A percentile compares a stretch with the other conserved stretches of the same genome.
These are phyloP conservation scores for Elongisporangium anandrum DNA, from an alignment of 352 stramenopile genomes.

Conservation along the genomic window DNA sequence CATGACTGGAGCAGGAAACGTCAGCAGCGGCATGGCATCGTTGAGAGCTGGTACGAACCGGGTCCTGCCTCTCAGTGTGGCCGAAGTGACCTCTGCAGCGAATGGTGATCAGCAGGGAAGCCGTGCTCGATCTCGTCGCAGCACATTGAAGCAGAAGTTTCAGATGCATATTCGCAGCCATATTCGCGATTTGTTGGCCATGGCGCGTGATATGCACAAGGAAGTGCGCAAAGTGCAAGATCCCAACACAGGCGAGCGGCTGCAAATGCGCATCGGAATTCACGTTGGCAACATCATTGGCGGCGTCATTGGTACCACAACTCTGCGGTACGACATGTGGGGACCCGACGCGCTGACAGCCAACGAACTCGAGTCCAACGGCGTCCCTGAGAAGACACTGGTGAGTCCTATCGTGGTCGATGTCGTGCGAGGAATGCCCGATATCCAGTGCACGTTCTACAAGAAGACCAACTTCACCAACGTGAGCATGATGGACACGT, in stretches of 20 bases:
- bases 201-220: slow-evolving; percentile 87
- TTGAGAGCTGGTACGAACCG: slow-evolving; percentile 31
- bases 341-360: slow-evolving; percentile 75
- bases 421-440: slow-evolving; percentile 78
- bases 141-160: slow-evolving; percentile 78
- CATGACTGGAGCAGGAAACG: slow-evolving; percentile 16
- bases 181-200: slow-evolving; percentile 71
- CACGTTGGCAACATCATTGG: slow-evolving; percentile 88
- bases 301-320: slow-evolving; percentile 82
- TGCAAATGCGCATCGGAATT: slow-evolving; percentile 88
- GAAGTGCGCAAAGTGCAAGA: slow-evolving; percentile 81
- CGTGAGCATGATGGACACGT: slow-evolving; percentile 79
- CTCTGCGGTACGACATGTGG: slow-evolving; percentile 89
- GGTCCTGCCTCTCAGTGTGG: slow-evolving; percentile 34
- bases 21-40: slow-evolving; percentile 4
- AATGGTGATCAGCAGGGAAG: background rate
- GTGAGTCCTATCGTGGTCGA: slow-evolving; percentile 79
- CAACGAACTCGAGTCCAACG: slow-evolving; percentile 86
- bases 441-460: slow-evolving; percentile 80
- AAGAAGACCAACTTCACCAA: slow-evolving; percentile 82
- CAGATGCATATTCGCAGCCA: slow-evolving; percentile 80
- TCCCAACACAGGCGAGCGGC: slow-evolving; percentile 73
- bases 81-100: slow-evolving; percentile 10
- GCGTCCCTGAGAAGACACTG: slow-evolving; percentile 73
- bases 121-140: slow-evolving; percentile 19